Base-by-base conservation (phyloP, 2,329 filamentous ascomycete genomes). In the Cordyceps sp. region DNA sequence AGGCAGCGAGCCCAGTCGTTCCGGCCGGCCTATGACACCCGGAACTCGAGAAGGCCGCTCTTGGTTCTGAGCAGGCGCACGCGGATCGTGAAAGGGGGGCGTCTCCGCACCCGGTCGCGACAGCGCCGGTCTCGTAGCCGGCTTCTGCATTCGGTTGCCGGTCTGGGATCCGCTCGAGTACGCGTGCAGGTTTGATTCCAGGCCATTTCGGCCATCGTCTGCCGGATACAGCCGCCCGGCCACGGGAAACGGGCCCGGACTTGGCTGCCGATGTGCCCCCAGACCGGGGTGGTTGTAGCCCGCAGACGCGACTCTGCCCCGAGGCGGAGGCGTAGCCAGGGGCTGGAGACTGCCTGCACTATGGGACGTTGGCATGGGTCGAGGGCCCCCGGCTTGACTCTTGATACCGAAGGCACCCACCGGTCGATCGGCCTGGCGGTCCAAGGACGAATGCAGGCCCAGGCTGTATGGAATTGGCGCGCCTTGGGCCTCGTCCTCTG, bases 401-500 rank as follows among this genome's bases (percentile, higher is more conserved):
- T 62, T 66, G 42, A 65, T 69, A 24, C 67, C 64, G 42, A 71
- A 72, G 1, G 67, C 59, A 40, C 64, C 62, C 33, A 55, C 52
- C 2, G 66, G 61, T 3, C 62, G 61, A 37, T 67, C 63, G 4
- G 64, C 58, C 19, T 52, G n/a, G n/a, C n/a, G n/a, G n/a, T n/a
- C n/a, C n/a, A n/a, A 53, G 0, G 61, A 61, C 18, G 65, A 55
- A 6, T 66, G 64, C 5, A 66, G 48, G 25, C 62, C 60, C 3
- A 64, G 49, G 37, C 62, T 62, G 36, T 61, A 56, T 4, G 60
- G 50, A 3, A 54, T 37, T 40, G 50, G 33, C 38, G 47, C 33
- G 30, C 39, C 40, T 19, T 40, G 45, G 32, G 57, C 45, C 32
- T 69, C 66, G 33, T 69, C 64, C 27, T 69, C 66, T 4, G 66